A percentile compares a stretch with the other conserved stretches of the same genome.
Conservation (phyloP, 306 rosid species). For the Malus sylvestris region DNA sequence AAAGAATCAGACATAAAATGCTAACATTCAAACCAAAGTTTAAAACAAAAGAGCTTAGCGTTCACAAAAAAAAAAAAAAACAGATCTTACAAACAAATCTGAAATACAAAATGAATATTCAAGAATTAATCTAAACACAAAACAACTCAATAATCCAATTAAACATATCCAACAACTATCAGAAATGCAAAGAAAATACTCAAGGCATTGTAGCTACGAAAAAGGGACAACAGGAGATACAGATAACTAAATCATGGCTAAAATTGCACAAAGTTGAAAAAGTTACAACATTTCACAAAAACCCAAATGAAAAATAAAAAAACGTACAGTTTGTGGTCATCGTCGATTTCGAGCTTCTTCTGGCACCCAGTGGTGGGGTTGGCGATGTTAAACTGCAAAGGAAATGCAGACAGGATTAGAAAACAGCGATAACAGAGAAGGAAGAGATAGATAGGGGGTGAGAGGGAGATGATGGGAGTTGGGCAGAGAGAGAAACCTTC, state of each 20-base stretch:
- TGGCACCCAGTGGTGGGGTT: slow-evolving; percentile 64
- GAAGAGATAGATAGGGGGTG: neutral
- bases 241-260: too few species aligned
- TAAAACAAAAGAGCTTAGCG: too few species aligned
- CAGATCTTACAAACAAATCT: neutral
- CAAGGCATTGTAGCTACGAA: neutral
- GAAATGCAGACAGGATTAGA: neutral
- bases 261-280: neutral
- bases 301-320: neutral
- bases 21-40: neutral
- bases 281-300: neutral
- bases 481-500: slow-evolving; percentile 20
- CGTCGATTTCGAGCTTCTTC: slow-evolving; percentile 60
- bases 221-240: neutral
- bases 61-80: neutral
- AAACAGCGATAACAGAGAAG: neutral
- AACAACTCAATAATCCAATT: neutral
- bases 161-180: neutral
- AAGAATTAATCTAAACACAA: neutral
- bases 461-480: neutral
- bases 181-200: neutral
- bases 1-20: neutral
- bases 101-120: neutral
- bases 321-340: slow-evolving; percentile 57
- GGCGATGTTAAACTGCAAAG: slow-evolving; percentile 49